These are phyloP conservation scores for Paratinospora sagittata DNA, from an alignment of 164 flowering plant species.

Conservation along the genomic window DNA sequence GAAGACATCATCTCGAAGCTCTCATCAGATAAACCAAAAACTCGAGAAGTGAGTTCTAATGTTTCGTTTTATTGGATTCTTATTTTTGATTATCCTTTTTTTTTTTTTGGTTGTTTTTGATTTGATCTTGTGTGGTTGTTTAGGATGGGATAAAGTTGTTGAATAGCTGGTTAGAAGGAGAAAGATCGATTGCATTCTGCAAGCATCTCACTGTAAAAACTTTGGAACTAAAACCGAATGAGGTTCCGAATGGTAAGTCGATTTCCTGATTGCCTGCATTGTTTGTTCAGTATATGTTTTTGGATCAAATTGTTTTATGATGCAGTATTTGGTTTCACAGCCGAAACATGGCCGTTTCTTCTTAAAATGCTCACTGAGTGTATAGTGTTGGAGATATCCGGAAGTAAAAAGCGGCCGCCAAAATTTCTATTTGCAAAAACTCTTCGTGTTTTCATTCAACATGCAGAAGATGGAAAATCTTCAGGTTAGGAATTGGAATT, in stretches of 20 bases:
- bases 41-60: conserved; percentile 57
- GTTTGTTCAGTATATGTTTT: neutral
- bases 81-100: conserved; percentile 6
- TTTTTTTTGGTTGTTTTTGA: neutral
- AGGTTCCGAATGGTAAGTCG: conserved; percentile 57
- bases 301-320: neutral
- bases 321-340: conserved; percentile 36
- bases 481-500: neutral
- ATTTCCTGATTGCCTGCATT: neutral
- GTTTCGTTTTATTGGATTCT: no score
- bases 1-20: no score
- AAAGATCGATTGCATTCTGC: conserved; percentile 54
- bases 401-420: conserved; percentile 62
- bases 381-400: conserved; percentile 48
- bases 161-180: conserved; percentile 80
- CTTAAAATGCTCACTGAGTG: conserved; percentile 51
- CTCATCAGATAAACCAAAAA: conserved; percentile 76
- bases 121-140: conserved; percentile 1
- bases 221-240: conserved; percentile 46
- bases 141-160: conserved; percentile 89
- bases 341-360: conserved; percentile 93
- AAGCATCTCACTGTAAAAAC: conserved; percentile 53
- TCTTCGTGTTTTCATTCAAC: conserved; percentile 59
- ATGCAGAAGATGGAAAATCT: conserved; percentile 47
- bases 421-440: conserved; percentile 65